phyloP scores from a whole-genome alignment of 163 green algal genomes.

The Trebouxiophyceae sp. region DNA sequence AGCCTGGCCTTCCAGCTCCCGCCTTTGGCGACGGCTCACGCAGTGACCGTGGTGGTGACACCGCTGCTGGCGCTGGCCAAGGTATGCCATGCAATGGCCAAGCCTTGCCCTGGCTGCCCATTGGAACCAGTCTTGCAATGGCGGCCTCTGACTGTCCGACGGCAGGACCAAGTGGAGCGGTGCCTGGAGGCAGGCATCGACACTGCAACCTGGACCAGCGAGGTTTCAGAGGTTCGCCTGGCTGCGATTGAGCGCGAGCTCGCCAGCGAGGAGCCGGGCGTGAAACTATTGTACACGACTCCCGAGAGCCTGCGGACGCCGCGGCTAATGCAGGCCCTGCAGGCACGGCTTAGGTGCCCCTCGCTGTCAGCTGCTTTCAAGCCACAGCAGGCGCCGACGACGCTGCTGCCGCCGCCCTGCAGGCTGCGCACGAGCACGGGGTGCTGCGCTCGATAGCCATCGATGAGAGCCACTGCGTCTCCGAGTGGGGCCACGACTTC shows the following conservation, averaged over 20 bases:
- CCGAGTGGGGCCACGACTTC: constrained; percentile 2
- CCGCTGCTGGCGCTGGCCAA: background rate
- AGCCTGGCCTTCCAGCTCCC: background rate
- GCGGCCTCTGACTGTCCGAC: no score
- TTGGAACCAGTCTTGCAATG: no score
- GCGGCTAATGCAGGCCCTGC: background rate
- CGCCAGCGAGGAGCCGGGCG: background rate
- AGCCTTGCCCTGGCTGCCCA: no score
- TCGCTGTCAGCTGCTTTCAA: constrained; percentile 44
- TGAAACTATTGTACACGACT: background rate
- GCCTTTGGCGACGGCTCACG: background rate
- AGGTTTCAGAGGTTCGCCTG: background rate
- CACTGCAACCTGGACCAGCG: background rate
- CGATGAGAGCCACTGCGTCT: constrained; percentile 76
- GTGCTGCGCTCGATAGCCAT: constrained; percentile 45
- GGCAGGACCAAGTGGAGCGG: background rate
- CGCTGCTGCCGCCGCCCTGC: no score
- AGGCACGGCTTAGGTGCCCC: no score
- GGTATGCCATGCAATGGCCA: no score
- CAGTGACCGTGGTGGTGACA: background rate
- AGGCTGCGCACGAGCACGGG: constrained; percentile 12
- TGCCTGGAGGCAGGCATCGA: background rate
- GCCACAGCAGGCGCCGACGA: no score
- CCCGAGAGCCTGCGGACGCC: background rate
- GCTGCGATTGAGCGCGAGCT: background rate